These are phyloP conservation scores for Cytospora mali DNA, from an alignment of 2,329 filamentous ascomycete genomes.

Conservation along the genomic window DNA sequence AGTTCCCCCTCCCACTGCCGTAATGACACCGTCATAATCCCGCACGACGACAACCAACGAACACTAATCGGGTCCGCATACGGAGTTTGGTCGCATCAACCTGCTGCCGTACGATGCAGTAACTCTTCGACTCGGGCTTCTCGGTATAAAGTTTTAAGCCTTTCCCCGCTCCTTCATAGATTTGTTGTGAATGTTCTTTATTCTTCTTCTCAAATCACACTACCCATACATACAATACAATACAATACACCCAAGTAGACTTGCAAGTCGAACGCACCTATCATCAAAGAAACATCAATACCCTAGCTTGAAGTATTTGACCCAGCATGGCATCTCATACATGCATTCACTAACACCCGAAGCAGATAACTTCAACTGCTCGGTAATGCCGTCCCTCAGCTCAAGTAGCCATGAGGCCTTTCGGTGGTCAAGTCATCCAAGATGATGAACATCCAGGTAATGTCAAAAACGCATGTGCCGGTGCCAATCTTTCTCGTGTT, in stretches of 20 bases:
- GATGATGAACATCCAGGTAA: conserved; percentile 38
- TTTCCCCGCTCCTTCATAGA: not conserved
- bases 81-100: not conserved
- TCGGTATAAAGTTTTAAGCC: not conserved
- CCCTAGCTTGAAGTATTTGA: not conserved
- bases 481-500: conserved; percentile 34
- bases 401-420: conserved; percentile 26
- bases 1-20: not conserved
- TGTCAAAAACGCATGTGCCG: conserved; percentile 41
- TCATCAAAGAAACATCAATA: not conserved
- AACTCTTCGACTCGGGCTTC: not conserved
- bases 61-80: not conserved
- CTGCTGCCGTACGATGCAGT: not conserved
- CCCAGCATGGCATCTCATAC: not conserved
- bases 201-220: not conserved
- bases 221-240: not conserved
- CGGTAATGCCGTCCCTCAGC: conserved; percentile 19
- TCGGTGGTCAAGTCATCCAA: conserved; percentile 26
- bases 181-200: not conserved
- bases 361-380: conserved; percentile 7
- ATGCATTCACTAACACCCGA: conserved; percentile 11
- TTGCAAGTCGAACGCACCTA: not conserved
- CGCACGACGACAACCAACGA: not conserved
- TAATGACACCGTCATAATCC: not conserved
- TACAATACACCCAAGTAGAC: too few species aligned